A percentile compares a stretch with the other conserved stretches of the same genome.
phyloP scores from a whole-genome alignment of 768 basidiomycete species.

The Pulveroboletus ravenelii region DNA sequence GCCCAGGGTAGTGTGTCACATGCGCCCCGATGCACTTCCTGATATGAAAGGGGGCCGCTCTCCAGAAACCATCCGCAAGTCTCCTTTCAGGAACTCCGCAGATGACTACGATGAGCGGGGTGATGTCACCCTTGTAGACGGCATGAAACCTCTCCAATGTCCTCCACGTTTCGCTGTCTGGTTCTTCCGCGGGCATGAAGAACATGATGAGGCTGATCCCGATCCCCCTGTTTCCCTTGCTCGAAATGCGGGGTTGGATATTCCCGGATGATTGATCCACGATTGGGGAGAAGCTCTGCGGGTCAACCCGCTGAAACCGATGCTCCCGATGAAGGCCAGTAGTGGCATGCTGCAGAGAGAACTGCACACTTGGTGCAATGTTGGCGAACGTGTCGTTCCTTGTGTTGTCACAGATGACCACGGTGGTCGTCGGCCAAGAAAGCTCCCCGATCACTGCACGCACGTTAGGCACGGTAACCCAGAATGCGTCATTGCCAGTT shows the following conservation, averaged over 20 bases:
- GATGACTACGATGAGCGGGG: conserved; percentile 18
- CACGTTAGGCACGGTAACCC: conserved; percentile 14
- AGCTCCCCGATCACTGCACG: conserved; percentile 16
- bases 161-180: conserved; percentile 9
- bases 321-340: background rate
- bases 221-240: conserved; percentile 2
- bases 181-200: conserved; percentile 5
- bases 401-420: conserved; percentile 18
- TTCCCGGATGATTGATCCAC: background rate
- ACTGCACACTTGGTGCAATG: conserved; percentile 8
- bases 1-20: conserved; percentile 13
- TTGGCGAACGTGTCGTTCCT: background rate
- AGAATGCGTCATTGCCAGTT: conserved; percentile 4
- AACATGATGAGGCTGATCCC: conserved; percentile 14
- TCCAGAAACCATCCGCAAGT: conserved; percentile 12
- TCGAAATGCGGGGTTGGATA: background rate
- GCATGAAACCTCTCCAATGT: conserved; percentile 13
- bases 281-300: background rate
- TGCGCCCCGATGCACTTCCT: conserved; percentile 4
- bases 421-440: conserved; percentile 18
- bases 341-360: background rate
- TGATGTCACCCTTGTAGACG: conserved; percentile 10
- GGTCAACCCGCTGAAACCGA: conserved; percentile 16
- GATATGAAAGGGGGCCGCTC: conserved; percentile 7
- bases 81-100: conserved; percentile 1